Evolutionary conservation across 768 basidiomycete genomes (phyloP), one percentile per base, ranked within the genome.

Genomic region (Leccinum subgranulosum): DNA sequence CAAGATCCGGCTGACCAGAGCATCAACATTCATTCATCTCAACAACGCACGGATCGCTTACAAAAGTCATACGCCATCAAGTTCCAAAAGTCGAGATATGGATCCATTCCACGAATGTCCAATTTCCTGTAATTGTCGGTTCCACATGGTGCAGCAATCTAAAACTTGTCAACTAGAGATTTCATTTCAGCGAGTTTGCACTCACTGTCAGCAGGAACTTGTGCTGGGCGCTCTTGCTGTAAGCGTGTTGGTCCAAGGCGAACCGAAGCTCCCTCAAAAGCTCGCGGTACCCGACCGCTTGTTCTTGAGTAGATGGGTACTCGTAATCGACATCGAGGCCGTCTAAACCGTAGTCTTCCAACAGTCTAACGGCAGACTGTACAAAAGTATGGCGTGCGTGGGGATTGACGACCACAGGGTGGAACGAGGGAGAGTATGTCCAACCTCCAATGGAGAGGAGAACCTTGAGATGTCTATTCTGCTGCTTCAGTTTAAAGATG

Each of bases 141-240:
- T 29, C 97, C 97, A 72, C 94, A 96, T 2, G 97, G 95, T 1
- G 96, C 92, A 39, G 93, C 92, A 54, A 96, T 88, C 90, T 94
- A 48, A 29, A 64, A 36, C 36, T 21, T 29, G 51, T 55, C 46
- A 63, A 28, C 27, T 14, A 43, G 17, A 53, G 27, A 7, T 10
- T 49, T 46, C 51, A 12, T 4, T 12, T 39, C 54, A 21, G 28
- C 41, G 46, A 14, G n/a, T 48, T 10, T 25, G 48, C 31, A 71
- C 86, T 65, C 64, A 91, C 92, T 2, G 90, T 92, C 41, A 97
- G 73, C 33, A 87, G 74, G 73, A 90, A 92, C 59, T 75, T 82
- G 69, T 84, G 85, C 34, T 82, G 70, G 28, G 81, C 77, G 6
- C 82, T 79, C 63, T 85, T 87, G 64, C 82, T 83, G 39, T 72